Percentiles rank a stretch among this genome's conserved stretches.
Conservation (phyloP, 73 alveolate genomes). For the Symbiodinium pilosum region DNA sequence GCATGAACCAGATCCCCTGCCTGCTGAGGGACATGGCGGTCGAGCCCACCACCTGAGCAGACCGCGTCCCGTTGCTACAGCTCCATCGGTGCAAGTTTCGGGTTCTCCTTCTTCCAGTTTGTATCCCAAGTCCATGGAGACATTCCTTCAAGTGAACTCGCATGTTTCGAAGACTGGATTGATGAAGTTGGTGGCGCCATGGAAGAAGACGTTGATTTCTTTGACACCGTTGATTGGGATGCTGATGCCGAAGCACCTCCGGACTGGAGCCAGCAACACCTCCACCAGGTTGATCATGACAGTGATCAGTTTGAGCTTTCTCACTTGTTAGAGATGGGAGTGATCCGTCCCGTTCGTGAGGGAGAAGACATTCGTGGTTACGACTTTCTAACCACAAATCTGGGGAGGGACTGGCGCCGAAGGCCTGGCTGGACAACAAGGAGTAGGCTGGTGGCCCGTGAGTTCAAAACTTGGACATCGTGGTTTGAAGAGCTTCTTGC, state of each 20-base stretch:
- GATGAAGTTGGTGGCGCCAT: background rate
- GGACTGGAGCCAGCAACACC: background rate
- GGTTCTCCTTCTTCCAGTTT: no score
- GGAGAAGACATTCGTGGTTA: background rate
- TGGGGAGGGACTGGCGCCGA: background rate
- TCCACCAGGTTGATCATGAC: background rate
- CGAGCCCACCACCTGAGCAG: no score
- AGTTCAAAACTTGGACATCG: background rate
- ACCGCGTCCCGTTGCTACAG: no score
- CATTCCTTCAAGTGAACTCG: background rate
- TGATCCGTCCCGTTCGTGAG: background rate
- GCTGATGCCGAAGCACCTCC: background rate
- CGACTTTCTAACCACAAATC: background rate
- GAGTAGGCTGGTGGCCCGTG: background rate
- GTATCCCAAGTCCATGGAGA: background rate
- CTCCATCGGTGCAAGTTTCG: no score
- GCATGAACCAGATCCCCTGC: no score
- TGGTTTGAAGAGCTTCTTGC: background rate
- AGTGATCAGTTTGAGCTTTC: background rate
- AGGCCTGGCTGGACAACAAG: background rate
- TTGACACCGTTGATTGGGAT: background rate
- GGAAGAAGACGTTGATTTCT: background rate
- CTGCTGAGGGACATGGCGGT: no score
- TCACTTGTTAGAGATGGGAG: background rate
- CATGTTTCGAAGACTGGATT: background rate